These are phyloP conservation scores for Aspergillus steynii DNA, from an alignment of 495 filamentous ascomycete species.

Conservation along the genomic window DNA sequence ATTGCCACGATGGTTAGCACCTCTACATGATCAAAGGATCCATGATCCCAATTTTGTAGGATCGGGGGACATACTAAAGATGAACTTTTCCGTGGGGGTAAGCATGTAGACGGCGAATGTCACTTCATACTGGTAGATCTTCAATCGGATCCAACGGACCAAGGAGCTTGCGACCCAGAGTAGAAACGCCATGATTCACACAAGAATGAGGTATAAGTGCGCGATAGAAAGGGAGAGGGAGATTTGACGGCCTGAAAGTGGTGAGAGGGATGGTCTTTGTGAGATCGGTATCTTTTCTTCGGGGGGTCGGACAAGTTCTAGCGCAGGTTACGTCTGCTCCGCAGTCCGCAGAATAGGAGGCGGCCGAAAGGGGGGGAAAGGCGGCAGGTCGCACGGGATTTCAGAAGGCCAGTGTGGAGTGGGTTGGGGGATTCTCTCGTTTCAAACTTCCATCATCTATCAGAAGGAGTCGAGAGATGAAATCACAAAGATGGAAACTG, in stretches of 20 bases:
- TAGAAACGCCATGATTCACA: slow-evolving; percentile 28
- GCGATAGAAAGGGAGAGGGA: slow-evolving; percentile 1
- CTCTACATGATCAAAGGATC: background rate
- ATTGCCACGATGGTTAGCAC: slow-evolving; percentile 2
- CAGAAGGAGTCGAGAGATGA: background rate
- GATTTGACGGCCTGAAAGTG: background rate
- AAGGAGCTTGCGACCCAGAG: slow-evolving; percentile 47
- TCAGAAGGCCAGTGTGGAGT: background rate
- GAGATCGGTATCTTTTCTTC: background rate
- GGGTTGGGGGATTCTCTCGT: background rate
- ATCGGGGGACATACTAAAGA: slow-evolving; percentile 65
- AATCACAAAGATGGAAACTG: background rate
- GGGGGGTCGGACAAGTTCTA: background rate
- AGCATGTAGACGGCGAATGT: slow-evolving; percentile 86
- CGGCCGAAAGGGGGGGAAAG: background rate
- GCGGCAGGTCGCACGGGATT: background rate
- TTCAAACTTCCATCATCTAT: background rate
- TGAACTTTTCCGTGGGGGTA: slow-evolving; percentile 78
- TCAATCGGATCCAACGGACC: slow-evolving; percentile 68
- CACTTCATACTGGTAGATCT: slow-evolving; percentile 85
- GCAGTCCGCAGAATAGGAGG: background rate
- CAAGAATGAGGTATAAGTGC: background rate
- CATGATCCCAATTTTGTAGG: background rate
- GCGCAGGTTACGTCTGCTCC: background rate
- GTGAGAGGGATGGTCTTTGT: background rate